Evolutionary conservation across 2,329 filamentous ascomycete species (phyloP).

Genomic region (Tolypocladium nubicola): DNA sequence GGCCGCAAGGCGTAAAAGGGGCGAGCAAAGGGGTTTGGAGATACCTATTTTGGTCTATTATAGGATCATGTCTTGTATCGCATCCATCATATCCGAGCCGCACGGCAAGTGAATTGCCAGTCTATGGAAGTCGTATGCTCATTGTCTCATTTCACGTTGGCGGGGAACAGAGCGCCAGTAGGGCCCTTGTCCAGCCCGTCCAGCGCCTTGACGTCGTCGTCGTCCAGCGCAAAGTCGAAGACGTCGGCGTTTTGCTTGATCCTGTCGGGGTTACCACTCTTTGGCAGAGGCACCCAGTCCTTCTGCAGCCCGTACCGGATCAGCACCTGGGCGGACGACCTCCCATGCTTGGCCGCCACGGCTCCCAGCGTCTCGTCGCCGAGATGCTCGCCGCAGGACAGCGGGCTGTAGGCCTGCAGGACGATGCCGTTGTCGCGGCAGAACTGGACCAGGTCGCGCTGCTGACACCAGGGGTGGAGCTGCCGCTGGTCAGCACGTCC

Average conservation of each 20-base stretch:
- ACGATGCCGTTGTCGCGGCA: conserved; percentile 72
- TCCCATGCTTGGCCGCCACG: conserved; percentile 48
- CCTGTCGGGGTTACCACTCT: conserved; percentile 48
- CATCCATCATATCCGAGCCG: not conserved
- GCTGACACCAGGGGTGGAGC: conserved; percentile 64
- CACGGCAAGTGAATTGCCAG: not conserved
- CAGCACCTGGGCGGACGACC: conserved; percentile 53
- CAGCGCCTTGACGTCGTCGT: conserved; percentile 42
- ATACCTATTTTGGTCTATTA: not conserved
- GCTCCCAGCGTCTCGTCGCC: conserved; percentile 45
- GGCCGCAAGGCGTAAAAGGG: conserved; percentile 8
- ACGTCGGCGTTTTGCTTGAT: conserved; percentile 52
- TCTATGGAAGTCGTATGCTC: not conserved
- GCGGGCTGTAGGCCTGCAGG: conserved; percentile 28
- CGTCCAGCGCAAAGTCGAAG: conserved; percentile 46
- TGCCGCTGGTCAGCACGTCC: conserved; percentile 16
- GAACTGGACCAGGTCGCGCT: conserved; percentile 25
- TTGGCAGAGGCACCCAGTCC: conserved; percentile 56
- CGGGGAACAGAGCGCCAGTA: conserved; percentile 18
- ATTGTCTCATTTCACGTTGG: conserved; percentile 12
- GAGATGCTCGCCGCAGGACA: conserved; percentile 20
- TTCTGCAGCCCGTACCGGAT: conserved; percentile 63
- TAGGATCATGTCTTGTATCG: not conserved
- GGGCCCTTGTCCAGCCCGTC: conserved; percentile 17
- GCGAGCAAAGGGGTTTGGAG: not conserved